Evolutionary conservation across 805 yeast genomes (phyloP).

Genomic region (Suhomyces pyralidae): DNA sequence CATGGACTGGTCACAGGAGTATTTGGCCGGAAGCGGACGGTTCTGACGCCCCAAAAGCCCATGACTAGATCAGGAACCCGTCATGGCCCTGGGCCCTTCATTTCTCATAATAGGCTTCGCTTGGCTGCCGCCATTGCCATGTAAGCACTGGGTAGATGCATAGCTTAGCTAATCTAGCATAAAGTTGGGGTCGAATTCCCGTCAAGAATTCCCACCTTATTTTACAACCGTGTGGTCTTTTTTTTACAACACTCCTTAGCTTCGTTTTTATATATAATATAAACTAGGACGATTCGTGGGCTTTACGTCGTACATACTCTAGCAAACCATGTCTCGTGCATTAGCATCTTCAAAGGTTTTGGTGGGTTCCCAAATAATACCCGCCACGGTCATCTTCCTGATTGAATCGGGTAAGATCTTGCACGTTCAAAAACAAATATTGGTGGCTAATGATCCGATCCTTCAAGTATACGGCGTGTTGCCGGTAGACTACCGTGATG

Average conservation of each 20-base stretch:
- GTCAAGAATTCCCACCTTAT: not conserved
- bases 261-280: not conserved
- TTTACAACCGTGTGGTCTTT: not conserved
- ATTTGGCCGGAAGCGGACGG: not conserved
- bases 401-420: conserved; percentile 50
- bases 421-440: conserved; percentile 38
- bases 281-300: not conserved
- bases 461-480: conserved; percentile 42
- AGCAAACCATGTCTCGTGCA: conserved; percentile 52
- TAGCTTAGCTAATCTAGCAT: not conserved
- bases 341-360: conserved; percentile 60
- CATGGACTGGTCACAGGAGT: not conserved
- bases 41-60: not conserved
- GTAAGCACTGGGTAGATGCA: not conserved
- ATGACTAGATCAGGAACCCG: not conserved
- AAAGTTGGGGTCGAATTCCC: not conserved
- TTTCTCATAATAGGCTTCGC: not conserved
- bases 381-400: conserved; percentile 69
- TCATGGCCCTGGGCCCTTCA: not conserved
- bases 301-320: not conserved
- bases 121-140: not conserved
- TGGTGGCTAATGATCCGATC: conserved; percentile 37
- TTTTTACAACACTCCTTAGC: not conserved
- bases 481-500: conserved; percentile 45
- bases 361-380: conserved; percentile 40